phyloP scores from a whole-genome alignment of 768 basidiomycete species.

The Polyporus arcularius region DNA sequence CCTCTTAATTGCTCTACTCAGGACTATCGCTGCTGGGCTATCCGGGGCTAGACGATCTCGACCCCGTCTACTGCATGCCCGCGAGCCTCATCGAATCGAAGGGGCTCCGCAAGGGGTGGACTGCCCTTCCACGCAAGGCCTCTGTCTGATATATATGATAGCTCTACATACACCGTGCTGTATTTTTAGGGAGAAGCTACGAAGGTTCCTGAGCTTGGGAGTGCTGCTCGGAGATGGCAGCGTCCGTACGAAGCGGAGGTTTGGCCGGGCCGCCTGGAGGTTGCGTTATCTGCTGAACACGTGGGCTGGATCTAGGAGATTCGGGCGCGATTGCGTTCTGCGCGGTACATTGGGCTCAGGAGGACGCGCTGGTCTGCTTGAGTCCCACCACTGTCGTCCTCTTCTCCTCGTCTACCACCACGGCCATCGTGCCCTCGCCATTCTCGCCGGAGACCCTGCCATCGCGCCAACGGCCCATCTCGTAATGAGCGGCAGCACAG shows the following conservation, averaged over 20 bases:
- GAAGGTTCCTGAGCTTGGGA: neutral
- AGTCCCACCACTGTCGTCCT: neutral
- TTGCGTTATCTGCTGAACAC: neutral
- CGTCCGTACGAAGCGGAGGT: neutral
- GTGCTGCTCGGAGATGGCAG: neutral
- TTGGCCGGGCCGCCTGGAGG: neutral
- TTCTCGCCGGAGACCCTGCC: neutral
- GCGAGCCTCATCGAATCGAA: constrained; percentile 64
- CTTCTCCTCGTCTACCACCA: neutral
- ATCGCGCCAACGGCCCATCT: neutral
- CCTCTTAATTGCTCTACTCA: constrained; percentile 24
- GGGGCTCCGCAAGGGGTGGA: constrained; percentile 72
- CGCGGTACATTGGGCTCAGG: neutral
- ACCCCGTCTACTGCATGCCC: constrained; percentile 98
- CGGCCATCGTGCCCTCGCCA: neutral
- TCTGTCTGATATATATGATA: constrained; percentile 4
- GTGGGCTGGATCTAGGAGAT: neutral
- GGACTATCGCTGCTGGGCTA: constrained; percentile 90
- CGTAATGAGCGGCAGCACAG: constrained; percentile 22
- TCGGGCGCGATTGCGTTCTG: neutral
- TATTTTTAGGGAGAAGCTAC: constrained; percentile 1
- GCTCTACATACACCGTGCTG: neutral
- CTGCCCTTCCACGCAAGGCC: constrained; percentile 46
- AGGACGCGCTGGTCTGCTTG: neutral
- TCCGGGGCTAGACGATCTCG: constrained; percentile 79